Evolutionary conservation across 768 basidiomycete species (phyloP).

Genomic region (Podaxis sp.): DNA sequence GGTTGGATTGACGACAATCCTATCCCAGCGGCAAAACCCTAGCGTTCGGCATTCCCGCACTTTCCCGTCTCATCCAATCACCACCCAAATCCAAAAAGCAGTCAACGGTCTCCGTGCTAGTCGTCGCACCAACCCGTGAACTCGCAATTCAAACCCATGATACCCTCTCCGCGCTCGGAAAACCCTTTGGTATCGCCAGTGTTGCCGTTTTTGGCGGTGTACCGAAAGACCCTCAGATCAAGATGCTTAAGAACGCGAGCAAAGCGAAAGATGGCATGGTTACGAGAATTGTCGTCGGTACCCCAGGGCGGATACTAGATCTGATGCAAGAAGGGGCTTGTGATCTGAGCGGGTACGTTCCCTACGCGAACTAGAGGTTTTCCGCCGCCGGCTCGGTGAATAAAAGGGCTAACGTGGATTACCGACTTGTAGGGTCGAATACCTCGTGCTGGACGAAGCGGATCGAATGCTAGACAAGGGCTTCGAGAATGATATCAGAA

Average conservation of each 20-base stretch:
- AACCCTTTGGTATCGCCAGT: conserved; percentile 70
- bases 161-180: conserved; percentile 70
- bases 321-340: conserved; percentile 85
- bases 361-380: neutral
- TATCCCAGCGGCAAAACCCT: conserved; percentile 85
- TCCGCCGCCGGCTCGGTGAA: neutral
- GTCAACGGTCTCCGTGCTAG: conserved; percentile 59
- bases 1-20: neutral
- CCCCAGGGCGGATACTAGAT: conserved; percentile 92
- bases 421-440: conserved; percentile 64
- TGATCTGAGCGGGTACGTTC: conserved; percentile 64
- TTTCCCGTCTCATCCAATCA: conserved; percentile 57
- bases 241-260: conserved; percentile 55
- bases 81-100: conserved; percentile 27
- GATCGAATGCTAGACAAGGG: conserved; percentile 98
- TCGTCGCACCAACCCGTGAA: conserved; percentile 94
- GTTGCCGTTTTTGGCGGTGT: conserved; percentile 97
- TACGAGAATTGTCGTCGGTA: conserved; percentile 88
- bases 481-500: conserved; percentile 95
- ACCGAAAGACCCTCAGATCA: conserved; percentile 79
- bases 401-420: conserved; percentile 1
- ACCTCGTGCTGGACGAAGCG: conserved; percentile 95
- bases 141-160: conserved; percentile 95
- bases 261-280: conserved; percentile 45
- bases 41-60: conserved; percentile 91